phyloP scores from a whole-genome alignment of 2,329 filamentous ascomycete species.

The Arthrobotrys pseudoclavata region DNA sequence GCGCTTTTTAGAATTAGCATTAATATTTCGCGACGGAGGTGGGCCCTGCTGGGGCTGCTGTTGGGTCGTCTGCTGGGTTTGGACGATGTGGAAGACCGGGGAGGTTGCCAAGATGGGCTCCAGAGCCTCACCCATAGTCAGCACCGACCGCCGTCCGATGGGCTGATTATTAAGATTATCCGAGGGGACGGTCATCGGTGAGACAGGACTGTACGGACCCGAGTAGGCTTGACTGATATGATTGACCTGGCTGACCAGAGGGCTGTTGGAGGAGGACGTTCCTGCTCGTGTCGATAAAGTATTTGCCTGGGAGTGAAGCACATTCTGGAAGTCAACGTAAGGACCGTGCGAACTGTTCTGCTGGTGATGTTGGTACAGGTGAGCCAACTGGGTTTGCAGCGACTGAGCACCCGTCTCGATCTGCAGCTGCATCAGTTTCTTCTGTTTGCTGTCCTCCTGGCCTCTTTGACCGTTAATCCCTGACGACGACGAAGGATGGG shows the following conservation, averaged over 20 bases:
- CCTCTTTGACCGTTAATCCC: background rate
- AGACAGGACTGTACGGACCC: constrained; percentile 36
- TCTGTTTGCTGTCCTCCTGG: background rate
- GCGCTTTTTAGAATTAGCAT: constrained; percentile 37
- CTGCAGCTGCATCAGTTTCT: constrained; percentile 28
- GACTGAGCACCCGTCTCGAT: constrained; percentile 32
- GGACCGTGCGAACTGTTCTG: constrained; percentile 37
- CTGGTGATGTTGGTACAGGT: constrained; percentile 54
- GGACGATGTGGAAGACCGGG: constrained; percentile 1
- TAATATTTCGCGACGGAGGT: constrained; percentile 17
- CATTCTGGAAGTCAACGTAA: constrained; percentile 55
- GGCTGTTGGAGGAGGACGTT: background rate
- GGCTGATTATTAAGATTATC: too few species aligned
- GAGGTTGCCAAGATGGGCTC: constrained; percentile 46
- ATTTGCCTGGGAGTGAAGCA: constrained; percentile 39
- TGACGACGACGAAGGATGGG: background rate
- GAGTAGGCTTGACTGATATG: constrained; percentile 6
- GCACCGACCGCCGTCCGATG: constrained; percentile 28
- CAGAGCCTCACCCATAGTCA: constrained; percentile 22
- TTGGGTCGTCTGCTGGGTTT: background rate
- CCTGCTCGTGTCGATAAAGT: background rate
- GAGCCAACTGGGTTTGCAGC: constrained; percentile 47
- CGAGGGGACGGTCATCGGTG: constrained; percentile 33
- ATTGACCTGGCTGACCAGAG: background rate
- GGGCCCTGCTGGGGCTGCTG: background rate